Conservation (phyloP, 2,329 filamentous ascomycete genomes). For the Arthrobotrys musiformis region DNA sequence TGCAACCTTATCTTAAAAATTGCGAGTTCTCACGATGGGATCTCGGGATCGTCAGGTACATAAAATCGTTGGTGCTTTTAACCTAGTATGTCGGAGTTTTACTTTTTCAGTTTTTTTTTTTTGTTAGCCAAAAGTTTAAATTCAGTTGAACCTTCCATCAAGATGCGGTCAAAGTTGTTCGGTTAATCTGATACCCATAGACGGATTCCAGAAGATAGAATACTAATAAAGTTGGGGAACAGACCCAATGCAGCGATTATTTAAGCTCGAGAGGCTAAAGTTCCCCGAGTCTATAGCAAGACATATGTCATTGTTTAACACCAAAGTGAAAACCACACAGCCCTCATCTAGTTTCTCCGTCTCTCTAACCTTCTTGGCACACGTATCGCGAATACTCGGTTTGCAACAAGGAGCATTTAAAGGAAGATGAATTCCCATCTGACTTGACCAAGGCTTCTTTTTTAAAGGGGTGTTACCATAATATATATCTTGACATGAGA, state of each 20-base stretch:
- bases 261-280: slow-evolving; percentile 25
- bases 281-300: slow-evolving; percentile 25
- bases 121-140: slow-evolving; percentile 33
- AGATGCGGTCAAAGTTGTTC: slow-evolving; percentile 47
- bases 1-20: slow-evolving; percentile 9
- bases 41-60: slow-evolving; percentile 51
- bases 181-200: slow-evolving; percentile 20
- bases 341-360: neutral
- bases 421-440: slow-evolving; percentile 25
- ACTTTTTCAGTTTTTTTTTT: slow-evolving; percentile 1
- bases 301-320: slow-evolving; percentile 20
- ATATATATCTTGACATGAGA: neutral
- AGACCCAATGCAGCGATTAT: slow-evolving; percentile 42
- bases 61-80: slow-evolving; percentile 13
- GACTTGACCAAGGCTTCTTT: slow-evolving; percentile 13
- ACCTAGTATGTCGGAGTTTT: neutral
- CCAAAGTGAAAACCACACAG: neutral
- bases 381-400: slow-evolving; percentile 1
- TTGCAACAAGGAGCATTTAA: slow-evolving; percentile 34
- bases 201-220: slow-evolving; percentile 3
- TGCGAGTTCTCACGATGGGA: slow-evolving; percentile 27
- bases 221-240: slow-evolving; percentile 36
- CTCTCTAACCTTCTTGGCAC: neutral
- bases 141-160: slow-evolving; percentile 36
- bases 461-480: neutral